Evolutionary conservation across 2,329 filamentous ascomycete species (phyloP).

Genomic region (Aspergillus sergii): DNA sequence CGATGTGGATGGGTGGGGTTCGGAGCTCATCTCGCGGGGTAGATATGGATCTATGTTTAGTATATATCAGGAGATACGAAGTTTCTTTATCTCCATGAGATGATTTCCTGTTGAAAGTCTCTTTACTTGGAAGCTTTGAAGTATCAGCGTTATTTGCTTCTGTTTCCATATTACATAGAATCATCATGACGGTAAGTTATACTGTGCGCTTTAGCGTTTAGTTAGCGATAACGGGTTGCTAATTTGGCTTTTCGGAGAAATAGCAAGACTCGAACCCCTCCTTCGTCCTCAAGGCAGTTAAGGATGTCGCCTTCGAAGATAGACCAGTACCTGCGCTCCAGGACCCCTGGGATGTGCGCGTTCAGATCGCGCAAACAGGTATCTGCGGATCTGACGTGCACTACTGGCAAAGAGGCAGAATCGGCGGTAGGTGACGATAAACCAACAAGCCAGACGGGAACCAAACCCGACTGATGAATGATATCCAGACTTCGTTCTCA

Average conservation of each 20-base stretch:
- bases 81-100: too few relatives aligned
- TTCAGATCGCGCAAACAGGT: constrained; percentile 51
- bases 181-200: not conserved
- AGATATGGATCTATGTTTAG: not conserved
- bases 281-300: constrained; percentile 51
- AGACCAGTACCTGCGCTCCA: constrained; percentile 43
- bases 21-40: not conserved
- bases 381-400: constrained; percentile 54
- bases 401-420: constrained; percentile 47
- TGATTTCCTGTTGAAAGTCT: not conserved
- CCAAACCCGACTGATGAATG: not conserved
- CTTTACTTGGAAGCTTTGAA: not conserved
- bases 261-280: constrained; percentile 33
- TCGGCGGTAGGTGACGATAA: constrained; percentile 32
- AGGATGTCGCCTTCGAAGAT: constrained; percentile 51
- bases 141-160: not conserved
- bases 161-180: not conserved
- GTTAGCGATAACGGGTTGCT: not conserved
- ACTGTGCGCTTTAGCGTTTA: not conserved
- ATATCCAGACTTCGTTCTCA: constrained; percentile 44
- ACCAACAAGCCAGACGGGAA: rapidly evolving
- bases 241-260: not conserved
- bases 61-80: not conserved
- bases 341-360: constrained; percentile 44
- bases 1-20: not conserved